These are phyloP conservation scores for Plasmodium cynomolgi DNA, from an alignment of 169 alveolate genomes.

Conservation along the genomic window DNA sequence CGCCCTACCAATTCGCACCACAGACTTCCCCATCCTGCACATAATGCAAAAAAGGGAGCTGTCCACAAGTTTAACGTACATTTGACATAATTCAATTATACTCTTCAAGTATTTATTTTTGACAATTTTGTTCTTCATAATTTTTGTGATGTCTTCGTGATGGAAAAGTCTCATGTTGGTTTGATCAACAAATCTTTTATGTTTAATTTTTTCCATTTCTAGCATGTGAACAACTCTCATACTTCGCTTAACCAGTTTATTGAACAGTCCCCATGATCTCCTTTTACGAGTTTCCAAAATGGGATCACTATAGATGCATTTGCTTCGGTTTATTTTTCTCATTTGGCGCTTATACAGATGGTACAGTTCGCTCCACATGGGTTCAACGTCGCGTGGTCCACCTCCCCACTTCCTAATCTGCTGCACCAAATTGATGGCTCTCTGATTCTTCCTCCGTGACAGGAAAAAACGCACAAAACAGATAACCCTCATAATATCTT, in stretches of 20 bases:
- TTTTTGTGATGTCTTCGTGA: neutral
- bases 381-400: neutral
- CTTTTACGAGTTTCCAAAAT: slow-evolving; percentile 6
- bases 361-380: neutral
- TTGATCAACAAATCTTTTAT: neutral
- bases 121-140: slow-evolving; percentile 10
- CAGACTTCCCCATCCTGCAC: neutral
- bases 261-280: neutral
- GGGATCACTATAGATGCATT: slow-evolving; percentile 1
- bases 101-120: slow-evolving; percentile 6
- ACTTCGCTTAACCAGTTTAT: neutral
- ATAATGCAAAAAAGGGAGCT: slow-evolving; percentile 5
- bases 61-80: neutral
- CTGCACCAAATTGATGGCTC: slow-evolving; percentile 11
- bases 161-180: neutral
- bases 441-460: slow-evolving; percentile 5
- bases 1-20: neutral
- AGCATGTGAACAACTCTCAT: slow-evolving; percentile 1
- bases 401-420: neutral
- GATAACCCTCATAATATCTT: slow-evolving; percentile 14
- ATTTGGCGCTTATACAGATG: neutral
- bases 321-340: neutral
- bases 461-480: slow-evolving; percentile 22
- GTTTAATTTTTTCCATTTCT: slow-evolving; percentile 3
- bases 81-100: neutral